Conservation (phyloP, 805 yeast species). For the Henningerozyma blattae region DNA sequence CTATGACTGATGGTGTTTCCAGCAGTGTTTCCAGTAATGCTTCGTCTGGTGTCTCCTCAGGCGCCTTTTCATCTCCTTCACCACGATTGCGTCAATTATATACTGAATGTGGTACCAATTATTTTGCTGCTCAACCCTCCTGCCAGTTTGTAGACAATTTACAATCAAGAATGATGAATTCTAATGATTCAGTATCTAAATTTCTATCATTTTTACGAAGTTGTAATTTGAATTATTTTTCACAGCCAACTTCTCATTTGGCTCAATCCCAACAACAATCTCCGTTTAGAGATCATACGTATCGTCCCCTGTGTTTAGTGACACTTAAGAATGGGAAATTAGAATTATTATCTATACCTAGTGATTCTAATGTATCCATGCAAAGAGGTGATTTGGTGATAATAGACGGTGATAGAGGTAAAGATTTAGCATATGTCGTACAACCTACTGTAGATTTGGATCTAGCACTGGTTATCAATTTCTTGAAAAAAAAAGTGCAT, state of each 20-base stretch:
- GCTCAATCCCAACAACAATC: too few species aligned
- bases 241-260: neutral
- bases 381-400: slow-evolving; percentile 55
- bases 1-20: neutral
- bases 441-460: slow-evolving; percentile 54
- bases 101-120: slow-evolving; percentile 33
- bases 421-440: slow-evolving; percentile 61
- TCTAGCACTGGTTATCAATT: slow-evolving; percentile 59
- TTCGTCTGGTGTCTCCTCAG: neutral
- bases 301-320: slow-evolving; percentile 34
- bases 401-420: slow-evolving; percentile 78
- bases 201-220: slow-evolving; percentile 30
- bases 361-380: slow-evolving; percentile 19
- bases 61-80: neutral
- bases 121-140: too few species aligned
- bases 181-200: slow-evolving; percentile 3
- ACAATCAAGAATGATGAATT: too few species aligned
- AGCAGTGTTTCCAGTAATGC: neutral
- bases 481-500: slow-evolving; percentile 63
- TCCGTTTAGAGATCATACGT: too few species aligned
- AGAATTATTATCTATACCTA: slow-evolving; percentile 58
- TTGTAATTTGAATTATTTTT: slow-evolving; percentile 31
- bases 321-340: slow-evolving; percentile 53
- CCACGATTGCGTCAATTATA: too few species aligned
- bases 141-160: too few species aligned